phyloP scores from a whole-genome alignment of 2,329 filamentous ascomycete genomes.

The Scedosporium dehoogii region DNA sequence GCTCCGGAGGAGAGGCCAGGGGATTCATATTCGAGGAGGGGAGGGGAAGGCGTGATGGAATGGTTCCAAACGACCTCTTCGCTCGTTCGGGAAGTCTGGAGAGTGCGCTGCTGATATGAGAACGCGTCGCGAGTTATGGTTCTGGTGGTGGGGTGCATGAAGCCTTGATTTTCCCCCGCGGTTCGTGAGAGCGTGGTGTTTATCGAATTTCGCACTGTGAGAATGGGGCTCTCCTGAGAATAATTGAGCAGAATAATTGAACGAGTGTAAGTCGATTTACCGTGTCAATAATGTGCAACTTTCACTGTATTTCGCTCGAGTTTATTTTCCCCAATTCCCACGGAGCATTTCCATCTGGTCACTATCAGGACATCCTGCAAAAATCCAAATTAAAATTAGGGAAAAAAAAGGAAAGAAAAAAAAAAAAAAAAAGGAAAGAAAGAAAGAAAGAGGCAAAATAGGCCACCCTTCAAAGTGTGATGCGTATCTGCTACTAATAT shows the following conservation, averaged over 20 bases:
- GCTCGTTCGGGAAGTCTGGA: no score
- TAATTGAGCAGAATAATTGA: neutral
- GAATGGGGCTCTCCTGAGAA: neutral
- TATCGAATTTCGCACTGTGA: neutral
- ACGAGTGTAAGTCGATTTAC: neutral
- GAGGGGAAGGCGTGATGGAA: no score
- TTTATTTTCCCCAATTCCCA: neutral
- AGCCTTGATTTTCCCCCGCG: neutral
- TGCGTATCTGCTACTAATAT: no score
- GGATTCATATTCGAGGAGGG: neutral
- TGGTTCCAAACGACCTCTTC: no score
- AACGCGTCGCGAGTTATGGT: neutral
- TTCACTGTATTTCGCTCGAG: neutral
- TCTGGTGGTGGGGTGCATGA: neutral
- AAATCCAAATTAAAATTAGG: no score
- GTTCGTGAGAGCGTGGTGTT: neutral
- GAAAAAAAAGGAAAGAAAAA: no score
- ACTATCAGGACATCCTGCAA: no score
- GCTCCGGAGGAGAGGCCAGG: conserved; percentile 35
- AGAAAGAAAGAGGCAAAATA: no score
- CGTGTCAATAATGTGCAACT: neutral
- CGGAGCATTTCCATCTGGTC: no score
- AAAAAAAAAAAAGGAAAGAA: no score
- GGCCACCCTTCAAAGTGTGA: no score
- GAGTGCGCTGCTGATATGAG: no score